Evolutionary conservation across 1,284 basidiomycete genomes (phyloP), one percentile per base, ranked within the genome.

Genomic region (Leccinum solheimii): DNA sequence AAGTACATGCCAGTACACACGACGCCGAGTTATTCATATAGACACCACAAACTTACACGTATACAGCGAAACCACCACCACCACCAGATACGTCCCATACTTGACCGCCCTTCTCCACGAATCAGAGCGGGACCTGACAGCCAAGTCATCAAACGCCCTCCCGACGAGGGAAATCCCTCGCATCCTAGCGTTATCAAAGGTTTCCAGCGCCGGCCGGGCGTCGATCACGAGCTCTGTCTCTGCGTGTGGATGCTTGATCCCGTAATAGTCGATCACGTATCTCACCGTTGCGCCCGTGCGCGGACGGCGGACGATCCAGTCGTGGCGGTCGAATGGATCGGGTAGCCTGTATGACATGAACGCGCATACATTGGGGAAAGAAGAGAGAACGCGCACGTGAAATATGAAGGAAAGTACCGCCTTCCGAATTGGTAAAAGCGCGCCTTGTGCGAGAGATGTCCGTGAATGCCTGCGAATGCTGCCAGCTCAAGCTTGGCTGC

Each of bases 251-350:
- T 66, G 52, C 32, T 59, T 64, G 32, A 63, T 19, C 7, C 64
- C 60, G 5, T 63, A 63, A 27, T 65, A 63, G 50, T 63, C 62
- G 8, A 65, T 63, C 5, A 64, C 62, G 26, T 63, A 63, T 38
- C 57, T 43, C 10, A 45, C 43, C 11, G n/a, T 38, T 50, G 26
- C 36, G 2, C 62, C 56, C 30, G 40, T 48, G 19, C 50, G 26
- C 7, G 57, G 56, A 53, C 61, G 62, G n/a, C 56, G 57, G 19
- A 62, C 26, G 21, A 62, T 62, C 61, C 61, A 62, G 52, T 62
- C 61, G 4, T 62, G 61, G 38, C 62, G 57, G 51, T 62, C 62
- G 5, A 61, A 61, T 4, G 56, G 62, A 30, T 52, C 62, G 3
- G 62, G 64, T 14, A 63, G 45, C 11, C 64, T 64, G 23, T 19